Evolutionary conservation across 2,329 filamentous ascomycete genomes (phyloP).

Genomic region (Reticulascus tulasneorum): DNA sequence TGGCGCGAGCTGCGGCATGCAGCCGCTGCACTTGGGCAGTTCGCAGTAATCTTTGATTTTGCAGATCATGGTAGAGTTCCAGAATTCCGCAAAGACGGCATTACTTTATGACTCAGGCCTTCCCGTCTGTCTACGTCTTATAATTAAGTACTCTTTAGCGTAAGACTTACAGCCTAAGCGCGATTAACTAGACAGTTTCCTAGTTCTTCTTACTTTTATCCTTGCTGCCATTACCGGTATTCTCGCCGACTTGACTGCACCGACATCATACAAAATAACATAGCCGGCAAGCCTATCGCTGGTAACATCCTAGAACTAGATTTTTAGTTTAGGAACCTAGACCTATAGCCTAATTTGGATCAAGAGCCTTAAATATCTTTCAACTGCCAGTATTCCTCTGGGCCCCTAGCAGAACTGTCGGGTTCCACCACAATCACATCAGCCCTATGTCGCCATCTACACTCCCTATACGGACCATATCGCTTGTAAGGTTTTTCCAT

Average conservation of each 20-base stretch:
- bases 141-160: no score
- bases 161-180: no score
- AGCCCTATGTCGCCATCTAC: not conserved
- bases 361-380: constrained; percentile 6
- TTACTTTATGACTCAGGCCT: no score
- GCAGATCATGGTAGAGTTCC: no score
- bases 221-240: constrained; percentile 10
- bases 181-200: no score
- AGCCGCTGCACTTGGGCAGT: no score
- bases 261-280: constrained; percentile 7
- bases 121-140: no score
- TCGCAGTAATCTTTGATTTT: no score
- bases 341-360: constrained; percentile 6
- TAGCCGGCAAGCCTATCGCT: constrained; percentile 14
- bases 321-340: not conserved
- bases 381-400: constrained; percentile 9
- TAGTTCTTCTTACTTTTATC: constrained; percentile 7
- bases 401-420: constrained; percentile 12
- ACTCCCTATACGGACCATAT: not conserved
- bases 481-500: not conserved
- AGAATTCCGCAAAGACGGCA: no score
- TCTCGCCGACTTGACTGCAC: constrained; percentile 4
- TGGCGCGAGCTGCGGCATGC: no score
- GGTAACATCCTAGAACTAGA: constrained; percentile 8
- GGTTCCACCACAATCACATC: constrained; percentile 2